phyloP scores from a whole-genome alignment of 257 asterid genomes.

The Solanum boliviense region DNA sequence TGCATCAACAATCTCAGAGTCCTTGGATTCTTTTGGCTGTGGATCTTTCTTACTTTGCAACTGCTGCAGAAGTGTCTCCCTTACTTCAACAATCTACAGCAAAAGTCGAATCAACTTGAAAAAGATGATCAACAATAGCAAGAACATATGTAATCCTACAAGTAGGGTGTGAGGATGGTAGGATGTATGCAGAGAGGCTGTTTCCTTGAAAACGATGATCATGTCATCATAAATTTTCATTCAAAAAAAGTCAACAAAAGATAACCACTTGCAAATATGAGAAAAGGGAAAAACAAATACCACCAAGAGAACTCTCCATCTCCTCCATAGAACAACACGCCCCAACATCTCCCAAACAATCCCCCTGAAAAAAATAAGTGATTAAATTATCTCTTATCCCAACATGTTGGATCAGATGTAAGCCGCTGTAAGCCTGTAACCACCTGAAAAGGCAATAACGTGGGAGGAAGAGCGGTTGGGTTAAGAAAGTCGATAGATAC shows the following conservation, averaged over 20 bases:
- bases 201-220: neutral
- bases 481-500: neutral
- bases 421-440: neutral
- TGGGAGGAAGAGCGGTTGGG: neutral
- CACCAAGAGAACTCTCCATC: neutral
- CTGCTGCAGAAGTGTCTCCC: constrained; percentile 55
- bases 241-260: neutral
- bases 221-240: neutral
- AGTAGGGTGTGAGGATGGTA: neutral
- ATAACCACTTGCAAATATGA: neutral
- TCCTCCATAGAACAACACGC: neutral
- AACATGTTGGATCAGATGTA: neutral
- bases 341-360: neutral
- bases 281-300: neutral
- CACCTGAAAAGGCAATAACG: neutral
- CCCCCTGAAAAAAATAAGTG: neutral
- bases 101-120: neutral
- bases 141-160: neutral
- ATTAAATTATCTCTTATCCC: neutral
- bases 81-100: constrained; percentile 44
- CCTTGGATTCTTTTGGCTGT: constrained; percentile 20
- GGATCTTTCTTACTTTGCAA: constrained; percentile 31
- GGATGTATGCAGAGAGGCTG: neutral
- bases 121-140: neutral
- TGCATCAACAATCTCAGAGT: constrained; percentile 15